These are phyloP conservation scores for Trichoderma sp. DNA, from an alignment of 2,329 filamentous ascomycete species.

Conservation along the genomic window DNA sequence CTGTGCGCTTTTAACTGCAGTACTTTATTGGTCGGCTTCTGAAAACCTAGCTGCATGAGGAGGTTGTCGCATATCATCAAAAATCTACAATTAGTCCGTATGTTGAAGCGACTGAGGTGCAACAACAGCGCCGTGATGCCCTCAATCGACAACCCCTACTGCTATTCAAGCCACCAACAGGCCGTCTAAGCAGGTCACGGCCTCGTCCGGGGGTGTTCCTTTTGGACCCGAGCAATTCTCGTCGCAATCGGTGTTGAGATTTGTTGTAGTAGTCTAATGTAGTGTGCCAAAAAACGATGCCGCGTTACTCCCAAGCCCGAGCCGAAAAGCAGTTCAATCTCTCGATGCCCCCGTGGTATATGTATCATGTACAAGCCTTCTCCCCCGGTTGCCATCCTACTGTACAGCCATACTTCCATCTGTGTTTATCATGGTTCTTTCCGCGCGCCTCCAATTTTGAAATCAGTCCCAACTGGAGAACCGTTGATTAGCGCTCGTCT, in stretches of 20 bases:
- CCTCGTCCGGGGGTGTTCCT: not conserved
- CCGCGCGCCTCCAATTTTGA: not conserved
- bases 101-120: not conserved
- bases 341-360: conserved; percentile 35
- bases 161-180: not conserved
- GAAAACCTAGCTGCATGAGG: no score
- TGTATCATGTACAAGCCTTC: conserved; percentile 26
- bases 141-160: not conserved
- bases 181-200: not conserved
- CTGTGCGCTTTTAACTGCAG: not conserved
- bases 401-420: conserved; percentile 20
- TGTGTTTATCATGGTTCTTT: conserved; percentile 44
- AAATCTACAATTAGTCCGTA: no score
- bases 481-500: not conserved
- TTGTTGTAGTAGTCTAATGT: conserved; percentile 30
- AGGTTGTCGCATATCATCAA: no score
- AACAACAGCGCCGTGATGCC: not conserved
- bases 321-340: conserved; percentile 24
- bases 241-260: conserved; percentile 27
- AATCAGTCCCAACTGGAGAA: conserved; percentile 19
- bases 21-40: no score
- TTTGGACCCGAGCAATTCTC: not conserved
- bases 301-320: conserved; percentile 28
- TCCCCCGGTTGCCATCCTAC: conserved; percentile 30
- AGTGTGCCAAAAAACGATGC: conserved; percentile 40